Percentiles rank a stretch among this genome's conserved stretches.
phyloP scores from a whole-genome alignment of 1,284 basidiomycete genomes.

The Trametes versicolor region DNA sequence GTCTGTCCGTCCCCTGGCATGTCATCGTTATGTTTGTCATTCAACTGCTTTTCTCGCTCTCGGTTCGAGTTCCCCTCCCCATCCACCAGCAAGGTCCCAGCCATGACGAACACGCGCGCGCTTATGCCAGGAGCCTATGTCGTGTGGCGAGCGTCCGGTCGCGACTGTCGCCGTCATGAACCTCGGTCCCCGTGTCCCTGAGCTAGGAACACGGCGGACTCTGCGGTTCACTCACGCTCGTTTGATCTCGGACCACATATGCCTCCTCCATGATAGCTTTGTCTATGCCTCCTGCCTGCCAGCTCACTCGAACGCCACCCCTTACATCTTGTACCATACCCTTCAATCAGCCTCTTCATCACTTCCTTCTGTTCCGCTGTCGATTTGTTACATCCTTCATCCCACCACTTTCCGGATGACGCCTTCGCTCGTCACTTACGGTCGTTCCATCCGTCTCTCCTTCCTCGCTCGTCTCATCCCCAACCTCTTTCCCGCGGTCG shows the following conservation, averaged over 20 bases:
- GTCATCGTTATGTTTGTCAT: conserved; percentile 43
- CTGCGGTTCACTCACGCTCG: conserved; percentile 36
- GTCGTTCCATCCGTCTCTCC: conserved; percentile 5
- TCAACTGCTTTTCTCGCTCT: conserved; percentile 40
- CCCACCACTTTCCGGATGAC: conserved; percentile 27
- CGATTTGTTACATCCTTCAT: conserved; percentile 34
- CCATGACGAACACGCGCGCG: conserved; percentile 31
- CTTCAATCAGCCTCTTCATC: conserved; percentile 29
- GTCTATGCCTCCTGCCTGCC: conserved; percentile 38
- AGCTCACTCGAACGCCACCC: conserved; percentile 28
- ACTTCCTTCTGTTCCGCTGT: conserved; percentile 33
- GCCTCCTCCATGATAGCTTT: conserved; percentile 35
- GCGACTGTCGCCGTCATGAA: conserved; percentile 20
- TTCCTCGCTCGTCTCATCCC: conserved; percentile 11
- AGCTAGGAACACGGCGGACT: conserved; percentile 24
- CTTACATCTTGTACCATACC: conserved; percentile 31
- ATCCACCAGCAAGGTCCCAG: conserved; percentile 22
- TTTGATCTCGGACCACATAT: conserved; percentile 36
- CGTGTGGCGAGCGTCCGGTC: conserved; percentile 29
- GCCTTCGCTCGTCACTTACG: conserved; percentile 21
- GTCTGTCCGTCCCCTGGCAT: conserved; percentile 39
- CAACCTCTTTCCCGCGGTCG: conserved; percentile 33
- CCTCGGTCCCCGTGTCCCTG: conserved; percentile 25
- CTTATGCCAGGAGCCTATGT: conserved; percentile 31
- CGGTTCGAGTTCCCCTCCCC: conserved; percentile 31